Evolutionary conservation across 2,329 filamentous ascomycete species (phyloP), one percentile per base, ranked within the genome.

Genomic region (Pseudocercospora vitis): DNA sequence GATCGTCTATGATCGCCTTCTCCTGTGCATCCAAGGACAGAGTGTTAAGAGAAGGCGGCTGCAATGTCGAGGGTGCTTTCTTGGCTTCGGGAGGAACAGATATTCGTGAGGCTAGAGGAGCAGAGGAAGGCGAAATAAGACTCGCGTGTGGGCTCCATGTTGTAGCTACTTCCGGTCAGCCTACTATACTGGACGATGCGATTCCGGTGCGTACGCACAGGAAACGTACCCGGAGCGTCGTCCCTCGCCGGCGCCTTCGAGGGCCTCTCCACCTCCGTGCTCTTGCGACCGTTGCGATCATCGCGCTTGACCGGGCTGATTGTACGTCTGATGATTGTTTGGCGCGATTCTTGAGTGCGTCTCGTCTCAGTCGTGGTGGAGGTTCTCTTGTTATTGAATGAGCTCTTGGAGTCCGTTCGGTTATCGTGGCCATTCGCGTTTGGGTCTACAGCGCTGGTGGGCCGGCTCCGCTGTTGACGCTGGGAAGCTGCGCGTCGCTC

Each of bases 21-120:
- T 99, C 94, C 71, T 99, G 94, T 2, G 82, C 82, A 60, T 95
- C 87, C 23, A 95, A 75, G 0, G 85, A 84, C 55, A 97, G 74
- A 53, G 88, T 83, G 52, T 80, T 77, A 12, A 97, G 77, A 5
- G 86, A 78, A 45, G 76, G 76, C 1, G 88, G 87, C 37, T 89
- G 85, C 45, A 91, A 77, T 6, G 81, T 75, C 47, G 81, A 74
- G 1, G 91, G 91, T 24, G 88, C 84, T 57, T 85, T 78, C 3
- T 86, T 86, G 9, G 82, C 78, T 12, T 81, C 67, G 11, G 83
- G 83, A 40, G 84, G 82, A 8, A 80, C 74, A 1, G 82, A 86
- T 54, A 86, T 78, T 62, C 84, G 78, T 53, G 76, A 85, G 2
- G 90, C 89, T 44, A 95, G 76, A 2, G 92, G 92, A 16, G 84